Conservation (phyloP, 192 early-diverging fungal genomes). For the Entophlyctis luteolus region DNA sequence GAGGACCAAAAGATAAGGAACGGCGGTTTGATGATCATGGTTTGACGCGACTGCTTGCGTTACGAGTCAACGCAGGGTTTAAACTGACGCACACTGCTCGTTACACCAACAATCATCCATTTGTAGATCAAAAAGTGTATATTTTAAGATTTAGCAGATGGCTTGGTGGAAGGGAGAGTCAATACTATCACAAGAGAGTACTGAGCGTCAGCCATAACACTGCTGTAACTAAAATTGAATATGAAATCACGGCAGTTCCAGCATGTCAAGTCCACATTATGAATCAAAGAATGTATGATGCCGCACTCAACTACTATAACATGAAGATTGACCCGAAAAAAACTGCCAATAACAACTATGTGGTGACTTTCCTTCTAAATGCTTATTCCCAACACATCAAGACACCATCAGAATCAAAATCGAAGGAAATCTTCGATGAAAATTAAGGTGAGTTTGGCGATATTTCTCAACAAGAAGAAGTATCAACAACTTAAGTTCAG, state of each 20-base stretch:
- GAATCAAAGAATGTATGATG: conserved; percentile 4
- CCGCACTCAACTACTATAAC: conserved; percentile 4
- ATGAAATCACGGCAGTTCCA: neutral
- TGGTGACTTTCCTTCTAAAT: neutral
- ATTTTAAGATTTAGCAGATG: neutral
- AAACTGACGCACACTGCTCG: neutral
- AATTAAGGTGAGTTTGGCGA: neutral
- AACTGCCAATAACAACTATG: neutral
- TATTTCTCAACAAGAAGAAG: neutral
- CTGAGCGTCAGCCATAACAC: neutral
- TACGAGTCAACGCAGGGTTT: neutral
- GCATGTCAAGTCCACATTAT: conserved; percentile 1
- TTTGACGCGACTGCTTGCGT: neutral
- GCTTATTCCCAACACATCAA: conserved; percentile 11
- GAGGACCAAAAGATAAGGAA: conserved; percentile 3
- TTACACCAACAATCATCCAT: conserved; percentile 2
- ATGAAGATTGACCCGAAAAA: conserved; percentile 7
- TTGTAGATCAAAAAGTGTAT: conserved; percentile 2
- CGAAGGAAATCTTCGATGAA: neutral
- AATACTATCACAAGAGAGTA: neutral
- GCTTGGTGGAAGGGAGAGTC: neutral
- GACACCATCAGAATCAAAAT: neutral
- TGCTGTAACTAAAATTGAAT: neutral
- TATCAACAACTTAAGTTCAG: neutral
- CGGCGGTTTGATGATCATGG: neutral